Evolutionary conservation across 1,284 basidiomycete genomes (phyloP), one percentile per base, ranked within the genome.

Genomic region (Cystobasidium slooffiae): DNA sequence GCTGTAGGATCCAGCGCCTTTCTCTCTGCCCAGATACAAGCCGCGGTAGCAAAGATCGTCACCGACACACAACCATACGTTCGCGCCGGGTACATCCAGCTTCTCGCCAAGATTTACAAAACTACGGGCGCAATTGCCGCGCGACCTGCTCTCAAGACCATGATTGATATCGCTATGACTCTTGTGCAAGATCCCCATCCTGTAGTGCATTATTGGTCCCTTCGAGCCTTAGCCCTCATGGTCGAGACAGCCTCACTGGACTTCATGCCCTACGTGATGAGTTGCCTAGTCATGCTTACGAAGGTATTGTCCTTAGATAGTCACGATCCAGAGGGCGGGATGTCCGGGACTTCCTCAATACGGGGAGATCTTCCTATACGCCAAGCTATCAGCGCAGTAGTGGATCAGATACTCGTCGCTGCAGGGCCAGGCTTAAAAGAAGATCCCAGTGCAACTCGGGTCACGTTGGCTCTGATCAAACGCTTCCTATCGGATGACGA

Each of bases 341-440:
- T 91, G 0, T 84, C 6, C 81, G 82, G 7, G 85, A 87, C 24
- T 92, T 91, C 77, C 90, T 90, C 74, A 98, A 98, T 81, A 84
- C 94, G 62, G 68, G 94, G 93, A 10, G 93, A 96, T 79, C 86
- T 94, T 49, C 94, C 95, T 0, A 90, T 93, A 0, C 95, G 97
- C 80, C 93, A 95, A 59, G 90, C 92, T 18, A 88, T 94, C 49
- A 97, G 94, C 80, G 89, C 92, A 77, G 91, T 97, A 59, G 89
- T 97, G 67, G 93, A 97, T 80, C 93, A 94, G 0, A 86, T 97
- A 52, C 93, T 97, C 76, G 94, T 91, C 39, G 92, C 98, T 3
- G 87, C 98, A 55, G 97, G 97, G 0, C 96, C 97, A 0, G 97
- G 99, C 80, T 89, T 99, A 68, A 91, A 94, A 80, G 96, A 97